Percentiles rank a stretch among this genome's conserved stretches.
Evolutionary conservation across 75 land plant genomes (phyloP).

Genomic region (Cupressus sempervirens): DNA sequence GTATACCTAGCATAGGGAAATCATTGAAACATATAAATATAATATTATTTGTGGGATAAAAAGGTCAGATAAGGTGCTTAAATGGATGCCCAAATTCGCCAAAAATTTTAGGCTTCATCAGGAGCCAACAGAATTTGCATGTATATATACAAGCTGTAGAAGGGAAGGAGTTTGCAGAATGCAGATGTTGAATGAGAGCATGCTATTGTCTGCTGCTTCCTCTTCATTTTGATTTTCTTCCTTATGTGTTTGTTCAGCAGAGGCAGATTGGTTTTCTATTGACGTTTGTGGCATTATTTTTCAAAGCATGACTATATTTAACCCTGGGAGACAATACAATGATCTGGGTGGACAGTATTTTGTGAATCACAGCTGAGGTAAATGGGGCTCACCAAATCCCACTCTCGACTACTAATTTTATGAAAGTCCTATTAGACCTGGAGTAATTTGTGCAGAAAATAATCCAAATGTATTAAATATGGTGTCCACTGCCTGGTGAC

Average conservation of each 20-base stretch:
- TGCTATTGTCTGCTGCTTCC: not conserved
- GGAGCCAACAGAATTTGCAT: not conserved
- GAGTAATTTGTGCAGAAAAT: not conserved
- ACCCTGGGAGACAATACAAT: not conserved
- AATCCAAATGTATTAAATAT: too few relatives aligned
- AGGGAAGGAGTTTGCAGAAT: not conserved
- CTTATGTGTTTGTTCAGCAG: not conserved
- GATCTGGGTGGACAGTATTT: not conserved
- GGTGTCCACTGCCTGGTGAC: too few relatives aligned
- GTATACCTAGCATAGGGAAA: too few relatives aligned
- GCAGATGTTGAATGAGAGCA: not conserved
- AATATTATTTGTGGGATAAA: too few relatives aligned
- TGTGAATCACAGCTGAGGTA: not conserved
- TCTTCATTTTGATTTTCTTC: not conserved
- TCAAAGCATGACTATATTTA: not conserved
- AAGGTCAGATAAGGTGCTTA: too few relatives aligned
- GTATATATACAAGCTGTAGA: not conserved
- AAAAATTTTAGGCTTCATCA: too few relatives aligned
- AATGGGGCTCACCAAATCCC: not conserved
- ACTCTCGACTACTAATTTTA: not conserved
- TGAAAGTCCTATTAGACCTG: not conserved
- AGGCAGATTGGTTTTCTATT: not conserved
- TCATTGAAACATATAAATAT: too few relatives aligned
- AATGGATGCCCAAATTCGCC: too few relatives aligned
- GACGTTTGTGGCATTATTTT: not conserved